Evolutionary conservation across 2,329 filamentous ascomycete genomes (phyloP), one percentile per base, ranked within the genome.

Genomic region (Nannizziopsis arthrosporioides): DNA sequence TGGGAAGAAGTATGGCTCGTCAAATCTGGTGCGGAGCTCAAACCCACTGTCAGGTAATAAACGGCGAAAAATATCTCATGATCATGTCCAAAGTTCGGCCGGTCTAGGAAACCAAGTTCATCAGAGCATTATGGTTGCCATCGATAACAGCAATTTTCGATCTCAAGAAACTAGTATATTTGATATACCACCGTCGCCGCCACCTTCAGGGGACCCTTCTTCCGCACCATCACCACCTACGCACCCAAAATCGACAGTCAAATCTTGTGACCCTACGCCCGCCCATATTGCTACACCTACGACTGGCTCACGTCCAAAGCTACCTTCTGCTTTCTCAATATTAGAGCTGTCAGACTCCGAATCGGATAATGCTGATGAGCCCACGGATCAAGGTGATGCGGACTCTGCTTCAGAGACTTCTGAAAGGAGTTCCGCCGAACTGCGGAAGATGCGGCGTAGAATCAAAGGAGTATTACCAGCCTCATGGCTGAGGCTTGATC

Each of bases 391-490:
- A 37, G 35, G 34, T 11, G 30, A 40, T 8, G 12, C 19, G 14
- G 46, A 38, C 15, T 51, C 48, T 17, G 18, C 17, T 15, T 43
- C 43, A 8, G 44, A 49, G 42, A 30, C 30, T 7, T 35, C 42
- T 3, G 49, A 55, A 39, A 27, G 34, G 12, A 53, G 54, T 22
- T 53, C 55, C 7, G 46, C 54, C 37, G 57, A 59, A 42, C 55
- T 71, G 9, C 58, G 60, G 51, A 55, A 51, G 19, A 53, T 67
- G 10, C 63, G 67, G 42, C 66, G 68, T 22, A 65, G 55, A 44
- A 72, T 71, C 10, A 67, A 68, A 50, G 71, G 71, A 19, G 71
- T 73, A 18, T 60, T 74, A 18, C 71, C 71, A 14, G 71, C 71
- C 5, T 73, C 71, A 18, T 73, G 68, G 66, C 52, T 69, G 18